Evolutionary conservation across 495 filamentous ascomycete species (phyloP), one percentile per base, ranked within the genome.

Genomic region (Daldinia concentrica): DNA sequence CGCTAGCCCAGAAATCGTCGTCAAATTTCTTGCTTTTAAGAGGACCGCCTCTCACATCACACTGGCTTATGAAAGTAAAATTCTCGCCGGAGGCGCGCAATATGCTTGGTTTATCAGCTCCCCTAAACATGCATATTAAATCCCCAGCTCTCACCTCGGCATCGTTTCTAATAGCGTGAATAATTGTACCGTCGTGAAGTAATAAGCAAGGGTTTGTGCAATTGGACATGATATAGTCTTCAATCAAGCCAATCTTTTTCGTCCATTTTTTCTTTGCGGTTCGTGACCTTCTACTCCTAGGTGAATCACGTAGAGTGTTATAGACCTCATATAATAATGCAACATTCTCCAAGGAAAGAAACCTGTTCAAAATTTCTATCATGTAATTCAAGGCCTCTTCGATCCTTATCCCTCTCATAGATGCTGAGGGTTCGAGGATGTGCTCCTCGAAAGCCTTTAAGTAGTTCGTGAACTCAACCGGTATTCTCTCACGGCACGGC

Each of bases 111-210:
- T 19, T 0, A 3, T 0, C 3, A 11, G 52, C 39, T 5, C 66
- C 62, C 19, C 67, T 67, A 34, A 74, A 64, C 1, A 66, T 0
- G 34, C 66, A 74, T 27, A 74, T 0, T 9, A 70, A 4, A 52
- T 74, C 71, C 3, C 54, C 50, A 6, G 43, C 9, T 17, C 22
- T 32, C 9, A 64, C 32, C 5, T 66, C 17, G 6, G n/a, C 51
- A 51, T 67, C 62, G 2, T 14, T 12, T 29, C 66, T 74, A 0
- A 0, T 11, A 27, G 60, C 3, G 3, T 24, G 0, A 11, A 67
- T 11, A 19, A 74, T 51, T 0, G 66, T 50, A 6, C 71, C 66
- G 17, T 74, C 66, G 4, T 1, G 1, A 3, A 74, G 62, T 11
- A 74, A 55, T 4, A 69, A 2, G 7, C 11, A 66, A 11, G 66